Base-by-base conservation (phyloP, 495 filamentous ascomycete species). In the Pyronema omphalodes region DNA sequence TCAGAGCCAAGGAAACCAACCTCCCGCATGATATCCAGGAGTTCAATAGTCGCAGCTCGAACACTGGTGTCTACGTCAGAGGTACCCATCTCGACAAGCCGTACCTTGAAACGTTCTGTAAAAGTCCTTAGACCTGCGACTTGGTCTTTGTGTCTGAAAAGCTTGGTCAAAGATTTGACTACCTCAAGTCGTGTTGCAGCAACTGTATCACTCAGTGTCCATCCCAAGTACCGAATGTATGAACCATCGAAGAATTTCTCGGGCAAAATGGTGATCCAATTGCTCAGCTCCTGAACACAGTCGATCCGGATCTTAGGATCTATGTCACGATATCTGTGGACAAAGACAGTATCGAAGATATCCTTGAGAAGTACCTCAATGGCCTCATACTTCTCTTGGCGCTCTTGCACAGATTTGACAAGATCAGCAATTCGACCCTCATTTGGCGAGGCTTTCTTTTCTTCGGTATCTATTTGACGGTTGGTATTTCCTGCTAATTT, bases 261-360 rank as follows among this genome's bases (percentile, higher is more conserved):
- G 6, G 87, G 83, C 37, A 91, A 78, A 12, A 74, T 77, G 57
- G 76, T 74, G 60, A 96, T 87, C 91, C 91, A 98, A 34, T 77
- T 73, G 37, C 87, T 86, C 18, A 98, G 73, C 7, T 86, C 85
- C 50, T 80, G 75, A 44, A 93, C 76, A 61, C 87, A 93, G 56
- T 93, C 86, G 1, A 78, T 75, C 37, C 91, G 78, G 51, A 98
- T 93, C 56, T 73, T 82, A 0, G 84, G 76, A 66, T 98, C 91
- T 17, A 95, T 76, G 58, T 98, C 91, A 36, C 91, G 85, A 66
- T 95, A 96, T 23, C 91, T 83, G 66, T 96, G 88, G 33, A 94
- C 80, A 59, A 91, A 98, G 29, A 95, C 79, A 11, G 84, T 82
- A 53, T 94, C 83, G 57, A 95, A 88, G 51, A 84, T 80, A 60